Evolutionary conservation across 495 filamentous ascomycete genomes (phyloP), one percentile per base, ranked within the genome.

Genomic region (Rhizodiscina lignyota): DNA sequence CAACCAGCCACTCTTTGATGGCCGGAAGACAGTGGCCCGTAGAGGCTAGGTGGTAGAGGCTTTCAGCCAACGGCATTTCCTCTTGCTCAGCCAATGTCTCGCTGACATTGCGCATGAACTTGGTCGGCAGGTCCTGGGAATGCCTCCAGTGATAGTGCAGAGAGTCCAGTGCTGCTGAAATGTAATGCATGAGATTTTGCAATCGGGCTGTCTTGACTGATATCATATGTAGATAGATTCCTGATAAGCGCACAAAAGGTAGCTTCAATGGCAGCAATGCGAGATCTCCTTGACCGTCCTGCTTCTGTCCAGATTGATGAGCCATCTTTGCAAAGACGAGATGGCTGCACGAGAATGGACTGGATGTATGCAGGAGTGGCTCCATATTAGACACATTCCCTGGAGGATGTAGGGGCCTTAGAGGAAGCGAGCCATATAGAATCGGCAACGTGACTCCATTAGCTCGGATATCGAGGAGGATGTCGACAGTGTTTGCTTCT

Each of bases 341-440:
- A 53, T 94, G 84, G 0, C 80, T 89, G 4, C 79, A 79, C 34
- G 70, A 66, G 30, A 77, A 60, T 1, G 76, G 66, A 51, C 89
- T 80, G 22, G 79, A 83, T 16, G 75, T 66, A 51, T 91, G 79
- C 16, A 54, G 40, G n/a, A 46, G 26, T 30, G 28, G 39, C 5
- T 32, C 36, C 21, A 32, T 17, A 5, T 39, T 5, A 0, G 18
- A 4, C 42, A 32, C 41, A 5, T 18, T 10, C 27, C 21, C 16
- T 10, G 42, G 44, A 19, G 72, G 47, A 4, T 58, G 51, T 34
- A 83, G 70, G 15, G 63, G 71, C 1, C 89, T 84, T 37, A 93
- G 79, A 36, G 81, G 65, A 45, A 94, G 86, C 12, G 79, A 87
- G 48, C 94, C 82, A 53, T 91, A 94, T 35, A 94, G 83, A 37